phyloP scores from a whole-genome alignment of 2,329 filamentous ascomycete species.

The Onygenales sp. region DNA sequence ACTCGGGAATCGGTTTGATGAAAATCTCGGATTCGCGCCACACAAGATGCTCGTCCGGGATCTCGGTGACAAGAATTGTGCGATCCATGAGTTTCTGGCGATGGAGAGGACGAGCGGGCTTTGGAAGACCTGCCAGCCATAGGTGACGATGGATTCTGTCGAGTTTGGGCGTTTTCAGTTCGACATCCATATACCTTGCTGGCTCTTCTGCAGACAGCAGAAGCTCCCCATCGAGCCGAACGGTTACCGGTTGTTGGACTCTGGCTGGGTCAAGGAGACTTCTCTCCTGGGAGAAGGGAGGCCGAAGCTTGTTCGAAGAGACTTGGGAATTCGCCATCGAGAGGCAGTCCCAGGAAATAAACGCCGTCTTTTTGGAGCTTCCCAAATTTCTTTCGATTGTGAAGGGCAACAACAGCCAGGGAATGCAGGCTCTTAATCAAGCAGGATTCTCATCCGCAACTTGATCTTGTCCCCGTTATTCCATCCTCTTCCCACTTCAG shows the following conservation, averaged over 20 bases:
- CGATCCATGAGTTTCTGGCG: constrained; percentile 13
- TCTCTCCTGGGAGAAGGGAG: background rate
- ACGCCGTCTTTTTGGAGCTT: background rate
- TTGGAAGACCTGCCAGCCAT: constrained; percentile 18
- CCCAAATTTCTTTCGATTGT: too few relatives aligned
- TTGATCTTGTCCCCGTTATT: too few relatives aligned
- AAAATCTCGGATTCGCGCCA: constrained; percentile 14
- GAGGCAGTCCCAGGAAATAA: background rate
- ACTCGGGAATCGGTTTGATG: constrained; percentile 21
- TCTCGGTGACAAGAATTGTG: constrained; percentile 17
- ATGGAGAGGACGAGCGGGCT: constrained; percentile 17
- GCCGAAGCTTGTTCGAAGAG: background rate
- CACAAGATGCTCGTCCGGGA: constrained; percentile 18
- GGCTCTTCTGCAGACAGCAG: background rate
- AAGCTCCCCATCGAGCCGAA: background rate
- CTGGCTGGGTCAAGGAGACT: background rate
- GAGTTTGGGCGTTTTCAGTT: constrained; percentile 7
- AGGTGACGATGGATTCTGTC: constrained; percentile 16
- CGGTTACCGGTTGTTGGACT: background rate
- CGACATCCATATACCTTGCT: background rate
- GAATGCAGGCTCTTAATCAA: too few relatives aligned
- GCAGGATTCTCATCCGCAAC: too few relatives aligned
- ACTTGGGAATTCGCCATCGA: background rate
- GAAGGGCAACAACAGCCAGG: too few relatives aligned
- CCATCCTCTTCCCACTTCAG: too few relatives aligned